Evolutionary conservation across 164 flowering plant species (phyloP).

Genomic region (Paratinospora sagittata): DNA sequence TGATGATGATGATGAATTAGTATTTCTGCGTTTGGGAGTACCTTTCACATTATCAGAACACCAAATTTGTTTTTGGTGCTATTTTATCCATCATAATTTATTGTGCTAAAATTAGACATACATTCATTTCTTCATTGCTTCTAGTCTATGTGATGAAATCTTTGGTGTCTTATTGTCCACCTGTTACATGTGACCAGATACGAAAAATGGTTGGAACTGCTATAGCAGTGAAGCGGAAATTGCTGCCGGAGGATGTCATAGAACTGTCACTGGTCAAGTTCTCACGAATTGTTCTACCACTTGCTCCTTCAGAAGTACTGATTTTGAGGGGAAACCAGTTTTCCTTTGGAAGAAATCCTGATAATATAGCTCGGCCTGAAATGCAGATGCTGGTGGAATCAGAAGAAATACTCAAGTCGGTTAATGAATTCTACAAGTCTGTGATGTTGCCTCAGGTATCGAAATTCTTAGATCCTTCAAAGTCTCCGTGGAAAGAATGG

Average conservation of each 20-base stretch:
- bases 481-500: conserved; percentile 81
- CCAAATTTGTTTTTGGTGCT: background rate
- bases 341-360: conserved; percentile 36
- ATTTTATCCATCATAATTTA: background rate
- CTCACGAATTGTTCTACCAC: conserved; percentile 72
- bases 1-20: background rate
- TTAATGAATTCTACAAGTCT: conserved; percentile 52
- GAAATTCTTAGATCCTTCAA: conserved; percentile 52
- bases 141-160: too few species aligned
- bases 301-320: conserved; percentile 87
- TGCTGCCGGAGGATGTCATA: conserved; percentile 72
- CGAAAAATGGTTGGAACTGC: conserved; percentile 96
- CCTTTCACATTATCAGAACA: background rate
- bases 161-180: too few species aligned
- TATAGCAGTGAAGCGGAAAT: conserved; percentile 72
- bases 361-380: conserved; percentile 44
- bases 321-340: conserved; percentile 62
- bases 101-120: background rate
- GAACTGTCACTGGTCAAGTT: conserved; percentile 63
- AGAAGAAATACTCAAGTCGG: conserved; percentile 46
- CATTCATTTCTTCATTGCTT: background rate
- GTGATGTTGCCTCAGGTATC: conserved; percentile 58
- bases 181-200: conserved; percentile 43
- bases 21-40: background rate
- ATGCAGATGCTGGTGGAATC: conserved; percentile 54